Percentiles rank a stretch among this genome's conserved stretches.
These are phyloP conservation scores for Exophiala aquamarina DNA, from an alignment of 2,329 filamentous ascomycete species.

Conservation along the genomic window DNA sequence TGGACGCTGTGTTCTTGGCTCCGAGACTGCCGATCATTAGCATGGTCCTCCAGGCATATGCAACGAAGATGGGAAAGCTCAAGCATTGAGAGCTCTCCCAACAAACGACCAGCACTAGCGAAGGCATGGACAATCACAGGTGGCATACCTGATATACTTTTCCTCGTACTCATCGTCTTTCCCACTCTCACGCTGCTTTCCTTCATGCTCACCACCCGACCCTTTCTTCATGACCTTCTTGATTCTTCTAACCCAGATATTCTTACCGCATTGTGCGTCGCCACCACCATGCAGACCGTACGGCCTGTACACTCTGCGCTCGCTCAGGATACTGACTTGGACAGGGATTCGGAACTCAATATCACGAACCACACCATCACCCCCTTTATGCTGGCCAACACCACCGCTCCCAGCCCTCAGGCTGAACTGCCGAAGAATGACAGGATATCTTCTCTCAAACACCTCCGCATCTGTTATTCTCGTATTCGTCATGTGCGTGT, in stretches of 20 bases:
- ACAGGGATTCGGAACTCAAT: slow-evolving; percentile 82
- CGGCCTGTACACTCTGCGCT: slow-evolving; percentile 72
- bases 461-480: slow-evolving; percentile 81
- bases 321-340: slow-evolving; percentile 76
- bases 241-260: slow-evolving; percentile 81
- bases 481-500: slow-evolving; percentile 87
- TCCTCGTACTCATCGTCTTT: slow-evolving; percentile 42
- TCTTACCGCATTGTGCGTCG: slow-evolving; percentile 75
- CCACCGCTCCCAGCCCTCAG: slow-evolving; percentile 53
- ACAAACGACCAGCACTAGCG: too few species aligned
- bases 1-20: slow-evolving; percentile 62
- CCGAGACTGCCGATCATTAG: slow-evolving; percentile 47
- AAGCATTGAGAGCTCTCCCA: too few species aligned
- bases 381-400: slow-evolving; percentile 65
- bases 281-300: slow-evolving; percentile 83
- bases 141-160: slow-evolving; percentile 46
- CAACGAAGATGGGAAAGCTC: too few species aligned
- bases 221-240: slow-evolving; percentile 45
- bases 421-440: slow-evolving; percentile 70
- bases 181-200: slow-evolving; percentile 47
- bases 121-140: too few species aligned
- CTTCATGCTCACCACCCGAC: slow-evolving; percentile 42
- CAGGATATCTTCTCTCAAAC: slow-evolving; percentile 77
- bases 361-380: slow-evolving; percentile 75
- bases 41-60: too few species aligned